phyloP scores from a whole-genome alignment of 1,284 basidiomycete species.

The Hypsizygus ulmarius region DNA sequence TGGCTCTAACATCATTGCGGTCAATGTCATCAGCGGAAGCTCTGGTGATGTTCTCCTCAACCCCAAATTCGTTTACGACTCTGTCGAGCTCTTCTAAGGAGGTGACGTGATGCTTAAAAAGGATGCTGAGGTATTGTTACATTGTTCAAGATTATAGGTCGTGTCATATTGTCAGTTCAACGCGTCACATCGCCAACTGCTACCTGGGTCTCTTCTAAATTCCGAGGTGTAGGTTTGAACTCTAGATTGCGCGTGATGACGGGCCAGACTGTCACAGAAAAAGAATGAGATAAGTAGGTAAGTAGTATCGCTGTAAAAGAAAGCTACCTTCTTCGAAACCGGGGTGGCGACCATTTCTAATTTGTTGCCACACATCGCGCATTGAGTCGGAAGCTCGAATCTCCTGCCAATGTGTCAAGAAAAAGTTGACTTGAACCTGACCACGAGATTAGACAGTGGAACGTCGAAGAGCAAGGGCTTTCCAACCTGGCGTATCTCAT shows the following conservation, averaged over 20 bases:
- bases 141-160: background rate
- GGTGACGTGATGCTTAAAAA: background rate
- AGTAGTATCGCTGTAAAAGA: background rate
- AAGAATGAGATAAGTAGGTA: background rate
- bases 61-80: conserved; percentile 45
- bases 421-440: conserved; percentile 73
- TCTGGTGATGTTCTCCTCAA: conserved; percentile 42
- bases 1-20: conserved; percentile 40
- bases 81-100: conserved; percentile 40
- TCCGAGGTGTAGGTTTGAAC: conserved; percentile 41
- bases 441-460: background rate
- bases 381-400: conserved; percentile 79
- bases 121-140: background rate
- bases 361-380: conserved; percentile 82
- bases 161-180: background rate
- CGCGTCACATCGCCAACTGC: conserved; percentile 6
- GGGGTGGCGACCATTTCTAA: conserved; percentile 74
- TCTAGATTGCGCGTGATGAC: conserved; percentile 64
- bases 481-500: conserved; percentile 74
- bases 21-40: conserved; percentile 43
- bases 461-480: conserved; percentile 8
- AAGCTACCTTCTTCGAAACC: conserved; percentile 75
- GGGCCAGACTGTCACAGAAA: conserved; percentile 59
- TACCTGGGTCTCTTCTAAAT: conserved; percentile 11
- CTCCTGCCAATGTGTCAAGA: conserved; percentile 78